These are phyloP conservation scores for Apodospora peruviana DNA, from an alignment of 495 filamentous ascomycete genomes.

Conservation along the genomic window DNA sequence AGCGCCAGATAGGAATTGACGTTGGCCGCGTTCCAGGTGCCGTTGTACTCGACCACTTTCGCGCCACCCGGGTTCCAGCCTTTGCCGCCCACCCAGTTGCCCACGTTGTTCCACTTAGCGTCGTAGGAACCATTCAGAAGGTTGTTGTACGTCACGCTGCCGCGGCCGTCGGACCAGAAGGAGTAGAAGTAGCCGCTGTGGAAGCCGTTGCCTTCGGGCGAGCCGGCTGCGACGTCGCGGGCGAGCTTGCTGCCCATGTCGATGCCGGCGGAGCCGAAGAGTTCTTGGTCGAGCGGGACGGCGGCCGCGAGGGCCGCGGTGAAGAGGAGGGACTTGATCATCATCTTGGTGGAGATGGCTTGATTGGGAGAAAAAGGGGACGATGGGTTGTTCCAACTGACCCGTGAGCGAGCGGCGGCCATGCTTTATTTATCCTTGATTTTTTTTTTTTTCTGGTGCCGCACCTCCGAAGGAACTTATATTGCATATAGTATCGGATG, in stretches of 20 bases:
- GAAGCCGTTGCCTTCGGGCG: conserved; percentile 35
- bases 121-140: conserved; percentile 42
- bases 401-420: too few relatives aligned
- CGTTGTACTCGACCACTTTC: conserved; percentile 32
- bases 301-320: conserved; percentile 15
- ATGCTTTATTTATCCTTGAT: too few relatives aligned
- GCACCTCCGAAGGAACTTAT: too few relatives aligned
- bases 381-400: too few relatives aligned
- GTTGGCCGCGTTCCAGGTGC: conserved; percentile 21
- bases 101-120: conserved; percentile 43
- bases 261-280: conserved; percentile 13
- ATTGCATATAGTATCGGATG: too few relatives aligned
- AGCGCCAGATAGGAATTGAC: conserved; percentile 36
- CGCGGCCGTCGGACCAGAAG: conserved; percentile 54
- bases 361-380: conserved; percentile 1
- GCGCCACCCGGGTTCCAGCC: conserved; percentile 49
- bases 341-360: conserved; percentile 2
- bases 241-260: conserved; percentile 16
- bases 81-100: conserved; percentile 55
- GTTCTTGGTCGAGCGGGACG: conserved; percentile 16
- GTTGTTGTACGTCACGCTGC: conserved; percentile 49
- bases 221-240: conserved; percentile 4
- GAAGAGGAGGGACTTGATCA: conserved; percentile 16
- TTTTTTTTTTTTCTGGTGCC: too few relatives aligned
- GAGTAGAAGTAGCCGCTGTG: conserved; percentile 53